phyloP scores from a whole-genome alignment of 371 early-diverging fungal species.

The Rhizopus stolonifer region DNA sequence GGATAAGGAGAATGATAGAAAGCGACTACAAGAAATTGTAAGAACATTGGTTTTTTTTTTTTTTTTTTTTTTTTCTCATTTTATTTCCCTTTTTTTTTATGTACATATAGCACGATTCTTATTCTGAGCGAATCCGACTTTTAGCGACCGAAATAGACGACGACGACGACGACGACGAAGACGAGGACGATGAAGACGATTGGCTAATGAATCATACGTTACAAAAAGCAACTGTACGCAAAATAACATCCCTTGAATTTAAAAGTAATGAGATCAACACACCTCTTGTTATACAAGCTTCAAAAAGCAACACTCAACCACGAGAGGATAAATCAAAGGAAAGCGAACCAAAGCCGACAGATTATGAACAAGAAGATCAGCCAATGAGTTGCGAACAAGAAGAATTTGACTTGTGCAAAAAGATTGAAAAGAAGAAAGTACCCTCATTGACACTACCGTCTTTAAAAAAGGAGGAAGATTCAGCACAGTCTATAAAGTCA shows the following conservation, averaged over 20 bases:
- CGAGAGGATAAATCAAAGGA: no score
- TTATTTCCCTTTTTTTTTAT: neutral
- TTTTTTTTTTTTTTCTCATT: neutral
- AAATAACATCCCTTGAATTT: neutral
- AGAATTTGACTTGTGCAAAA: neutral
- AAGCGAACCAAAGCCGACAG: neutral
- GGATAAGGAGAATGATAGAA: slow-evolving; percentile 40
- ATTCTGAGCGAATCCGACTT: slow-evolving; percentile 18
- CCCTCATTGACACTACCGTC: slow-evolving; percentile 25
- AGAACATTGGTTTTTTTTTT: slow-evolving; percentile 10
- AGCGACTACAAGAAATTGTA: slow-evolving; percentile 47
- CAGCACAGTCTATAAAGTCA: neutral
- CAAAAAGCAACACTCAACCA: slow-evolving; percentile 21
- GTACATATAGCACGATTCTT: slow-evolving; percentile 31
- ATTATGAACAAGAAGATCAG: neutral
- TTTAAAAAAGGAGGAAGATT: slow-evolving; percentile 16
- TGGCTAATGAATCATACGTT: neutral
- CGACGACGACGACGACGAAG: slow-evolving; percentile 7
- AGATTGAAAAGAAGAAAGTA: neutral
- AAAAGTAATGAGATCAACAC: neutral
- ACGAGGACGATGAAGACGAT: slow-evolving; percentile 2
- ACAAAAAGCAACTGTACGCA: slow-evolving; percentile 1
- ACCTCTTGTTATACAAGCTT: slow-evolving; percentile 10
- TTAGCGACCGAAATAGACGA: slow-evolving; percentile 1
- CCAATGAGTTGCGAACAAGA: neutral